Conservation (phyloP, 495 filamentous ascomycete species). For the Sordaria brevicollis region DNA sequence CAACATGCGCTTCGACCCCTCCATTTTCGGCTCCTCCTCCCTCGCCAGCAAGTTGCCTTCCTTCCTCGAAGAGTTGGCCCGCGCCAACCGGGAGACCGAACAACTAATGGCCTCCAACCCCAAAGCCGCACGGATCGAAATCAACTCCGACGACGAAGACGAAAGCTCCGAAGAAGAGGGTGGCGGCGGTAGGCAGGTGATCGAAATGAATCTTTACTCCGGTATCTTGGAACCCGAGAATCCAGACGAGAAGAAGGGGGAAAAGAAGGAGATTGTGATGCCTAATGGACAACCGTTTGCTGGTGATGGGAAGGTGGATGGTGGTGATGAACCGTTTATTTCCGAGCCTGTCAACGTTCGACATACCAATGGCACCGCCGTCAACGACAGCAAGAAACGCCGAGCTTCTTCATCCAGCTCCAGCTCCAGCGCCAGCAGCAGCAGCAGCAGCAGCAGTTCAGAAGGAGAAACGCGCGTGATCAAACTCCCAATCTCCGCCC, state of each 20-base stretch:
- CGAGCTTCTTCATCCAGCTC: constrained; percentile 3
- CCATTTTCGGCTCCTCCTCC: constrained; percentile 12
- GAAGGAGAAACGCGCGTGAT: constrained; percentile 9
- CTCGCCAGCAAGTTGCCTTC: constrained; percentile 13
- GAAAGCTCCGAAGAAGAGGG: too few relatives aligned
- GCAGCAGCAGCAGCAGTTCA: constrained; percentile 3
- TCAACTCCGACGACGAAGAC: constrained; percentile 10
- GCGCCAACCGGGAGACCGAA: constrained; percentile 15
- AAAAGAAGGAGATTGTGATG: neutral
- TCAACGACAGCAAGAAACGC: constrained; percentile 15
- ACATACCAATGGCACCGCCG: neutral
- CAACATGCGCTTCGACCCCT: constrained; percentile 16
- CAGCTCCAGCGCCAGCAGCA: neutral
- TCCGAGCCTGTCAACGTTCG: neutral
- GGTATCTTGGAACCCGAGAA: constrained; percentile 12
- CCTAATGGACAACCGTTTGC: neutral
- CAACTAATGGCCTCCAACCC: constrained; percentile 13
- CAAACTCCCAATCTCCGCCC: constrained; percentile 10
- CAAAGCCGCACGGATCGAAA: constrained; percentile 10
- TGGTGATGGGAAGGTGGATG: neutral
- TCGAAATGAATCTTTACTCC: constrained; percentile 16
- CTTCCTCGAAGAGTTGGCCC: constrained; percentile 19
- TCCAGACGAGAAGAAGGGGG: neutral
- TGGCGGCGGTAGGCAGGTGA: constrained; percentile 3
- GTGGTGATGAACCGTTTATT: neutral